These are phyloP conservation scores for Zizania palustris DNA, from an alignment of 202 grass and related monocot genomes.

Conservation along the genomic window DNA sequence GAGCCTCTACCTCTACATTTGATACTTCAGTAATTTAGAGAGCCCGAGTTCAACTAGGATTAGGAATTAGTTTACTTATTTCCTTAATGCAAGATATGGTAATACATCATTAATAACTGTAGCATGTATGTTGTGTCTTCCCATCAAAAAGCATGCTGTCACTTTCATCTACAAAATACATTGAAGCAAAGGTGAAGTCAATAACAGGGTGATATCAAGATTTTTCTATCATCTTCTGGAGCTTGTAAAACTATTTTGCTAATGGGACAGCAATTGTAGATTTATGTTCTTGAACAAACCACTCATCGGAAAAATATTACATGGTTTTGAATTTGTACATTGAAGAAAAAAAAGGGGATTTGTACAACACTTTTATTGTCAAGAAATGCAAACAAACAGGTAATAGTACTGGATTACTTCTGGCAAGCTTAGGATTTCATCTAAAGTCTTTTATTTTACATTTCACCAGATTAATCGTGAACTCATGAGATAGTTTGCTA, in stretches of 20 bases:
- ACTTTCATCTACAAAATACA: too few relatives aligned
- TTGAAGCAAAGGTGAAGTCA: not conserved
- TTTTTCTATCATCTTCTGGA: constrained; percentile 5
- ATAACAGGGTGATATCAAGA: not conserved
- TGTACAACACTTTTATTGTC: too few relatives aligned
- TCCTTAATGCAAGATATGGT: not conserved
- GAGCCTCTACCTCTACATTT: not conserved
- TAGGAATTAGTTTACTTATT: not conserved
- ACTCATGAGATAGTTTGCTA: constrained; percentile 6
- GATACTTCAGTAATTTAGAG: constrained; percentile 5
- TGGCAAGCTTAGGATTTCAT: not conserved
- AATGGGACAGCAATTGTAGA: not conserved
- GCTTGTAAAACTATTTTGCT: not conserved
- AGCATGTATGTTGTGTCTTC: constrained; percentile 6
- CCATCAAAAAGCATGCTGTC: not conserved
- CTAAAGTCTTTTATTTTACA: constrained; percentile 10
- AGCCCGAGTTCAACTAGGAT: not conserved
- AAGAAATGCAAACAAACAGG: not conserved
- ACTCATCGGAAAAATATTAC: not conserved
- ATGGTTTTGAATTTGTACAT: not conserved
- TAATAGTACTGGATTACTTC: not conserved
- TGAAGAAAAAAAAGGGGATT: too few relatives aligned
- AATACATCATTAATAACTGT: not conserved
- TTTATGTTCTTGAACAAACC: not conserved
- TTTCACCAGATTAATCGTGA: constrained; percentile 20